Evolutionary conservation across 2,329 filamentous ascomycete genomes (phyloP), one percentile per base, ranked within the genome.

Genomic region (Xylariaceae sp.): DNA sequence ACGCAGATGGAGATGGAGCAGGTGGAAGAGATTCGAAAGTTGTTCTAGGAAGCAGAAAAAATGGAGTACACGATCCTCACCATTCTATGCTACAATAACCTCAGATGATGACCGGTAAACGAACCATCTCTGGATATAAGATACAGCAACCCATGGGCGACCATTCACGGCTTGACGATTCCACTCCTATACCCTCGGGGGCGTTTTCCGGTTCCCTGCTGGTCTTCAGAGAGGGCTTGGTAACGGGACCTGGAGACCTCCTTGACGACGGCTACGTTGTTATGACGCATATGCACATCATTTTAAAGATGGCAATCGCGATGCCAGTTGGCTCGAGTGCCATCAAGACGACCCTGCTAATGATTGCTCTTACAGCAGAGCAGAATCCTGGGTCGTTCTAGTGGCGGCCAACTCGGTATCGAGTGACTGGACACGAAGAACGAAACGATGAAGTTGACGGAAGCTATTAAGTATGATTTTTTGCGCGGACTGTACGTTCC

Each of bases 231-330:
- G 60, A 47, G 60, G 56, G 60, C 50, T 61, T 14, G 40, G 60
- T 51, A 33, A 53, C 36, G 55, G 61, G 56, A 48, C 65, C 60
- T 55, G 63, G 57, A 61, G 60, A 56, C 58, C 65, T 67, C 68
- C 65, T 67, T 73, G 64, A 73, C 67, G 71, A 73, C 70, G 70
- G 70, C 69, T 71, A 73, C 70, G 70, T 65, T 71, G 65, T 73
- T 72, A 73, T 70, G 71, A 73, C 67, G 70, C 70, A 71, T 64
- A 72, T 60, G 69, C 68, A 68, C 68, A 69, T 71, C 70, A 67
- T 41, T 46, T 68, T 69, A 67, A 69, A 69, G 61, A 71, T 67
- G 66, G 66, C 65, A 69, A 39, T 64, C 51, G 58, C 65, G 64
- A 66, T 63, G 54, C 64, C 60, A 50, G 61, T 62, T 65, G 67